Evolutionary conservation across 2,329 filamentous ascomycete species (phyloP), one percentile per base, ranked within the genome.

Genomic region (Lecanicillium sp.): DNA sequence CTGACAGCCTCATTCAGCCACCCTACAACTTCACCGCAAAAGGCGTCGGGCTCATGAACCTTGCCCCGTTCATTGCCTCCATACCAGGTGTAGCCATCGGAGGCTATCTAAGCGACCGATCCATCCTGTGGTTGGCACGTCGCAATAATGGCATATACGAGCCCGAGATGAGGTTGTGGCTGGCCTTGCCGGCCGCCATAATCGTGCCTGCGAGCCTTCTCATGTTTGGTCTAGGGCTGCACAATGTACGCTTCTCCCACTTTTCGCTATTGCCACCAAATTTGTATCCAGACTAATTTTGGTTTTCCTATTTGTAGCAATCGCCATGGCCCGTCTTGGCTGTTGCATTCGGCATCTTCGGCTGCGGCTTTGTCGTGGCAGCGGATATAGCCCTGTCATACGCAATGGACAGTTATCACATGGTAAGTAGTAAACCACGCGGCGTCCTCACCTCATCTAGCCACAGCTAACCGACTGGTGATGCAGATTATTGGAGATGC

Each of bases 101-200:
- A 12, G 64, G 60, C 3, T 55, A 52, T 6, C 19, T 65, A 9
- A 60, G 54, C 35, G 63, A 67, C 37, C 50, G 48, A 43, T 53
- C 50, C 14, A 60, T 63, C 27, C 15, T 66, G 2, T 53, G 33
- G 2, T 43, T 64, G 2, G 51, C 64, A 0, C 52, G 51, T 18
- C 47, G 58, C 8, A 63, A 63, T 33, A 47, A 49, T 2, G 64
- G 64, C 1, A 53, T 65, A 5, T 64, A 59, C 37, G 65, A 70
- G 33, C 66, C 65, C 0, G 64, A 70, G 41, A 63, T 63, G 52
- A 54, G 65, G 5, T 54, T 70, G 5, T 64, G 58, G 57, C 17
- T 38, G 13, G n/a, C 22, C 15, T 25, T 42, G n/a, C 40, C 40
- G 7, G 16, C 8, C 18, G 31, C 31, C 9, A 30, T 37, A n/a